These are phyloP conservation scores for Monosporascus cannonballus DNA, from an alignment of 2,329 filamentous ascomycete genomes.

Conservation along the genomic window DNA sequence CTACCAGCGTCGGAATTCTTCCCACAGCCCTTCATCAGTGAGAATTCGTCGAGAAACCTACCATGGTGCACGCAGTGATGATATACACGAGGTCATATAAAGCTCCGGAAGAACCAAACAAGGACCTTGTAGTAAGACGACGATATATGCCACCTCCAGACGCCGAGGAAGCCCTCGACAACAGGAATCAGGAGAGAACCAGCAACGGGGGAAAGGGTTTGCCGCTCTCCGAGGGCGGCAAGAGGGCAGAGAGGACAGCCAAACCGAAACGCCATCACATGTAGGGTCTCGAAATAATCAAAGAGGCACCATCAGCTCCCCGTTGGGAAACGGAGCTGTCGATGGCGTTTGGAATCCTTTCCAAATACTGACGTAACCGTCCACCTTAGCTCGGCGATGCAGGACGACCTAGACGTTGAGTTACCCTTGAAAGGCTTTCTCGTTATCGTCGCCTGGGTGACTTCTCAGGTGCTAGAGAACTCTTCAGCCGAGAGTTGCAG, in stretches of 20 bases:
- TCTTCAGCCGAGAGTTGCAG: conserved; percentile 15
- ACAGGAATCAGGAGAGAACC: no score
- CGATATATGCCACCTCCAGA: no score
- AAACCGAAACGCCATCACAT: no score
- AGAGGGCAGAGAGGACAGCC: no score
- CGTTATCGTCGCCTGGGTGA: conserved; percentile 19
- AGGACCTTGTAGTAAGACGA: not conserved
- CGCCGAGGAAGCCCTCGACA: no score
- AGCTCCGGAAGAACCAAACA: not conserved
- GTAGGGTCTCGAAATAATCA: no score
- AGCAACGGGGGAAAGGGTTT: no score
- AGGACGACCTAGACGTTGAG: conserved; percentile 18
- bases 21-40: no score
- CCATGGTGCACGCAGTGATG: not conserved
- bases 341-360: conserved; percentile 10
- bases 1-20: no score
- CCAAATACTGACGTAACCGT: conserved; percentile 13
- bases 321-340: not conserved
- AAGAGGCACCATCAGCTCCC: no score
- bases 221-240: no score
- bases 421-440: conserved; percentile 18
- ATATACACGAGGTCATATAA: conserved; percentile 1
- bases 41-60: no score
- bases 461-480: conserved; percentile 13
- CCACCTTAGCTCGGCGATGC: conserved; percentile 14